Percentiles rank a stretch among this genome's conserved stretches.
These are phyloP conservation scores for Lachnellula occidentalis DNA, from an alignment of 2,329 filamentous ascomycete genomes.

Conservation along the genomic window DNA sequence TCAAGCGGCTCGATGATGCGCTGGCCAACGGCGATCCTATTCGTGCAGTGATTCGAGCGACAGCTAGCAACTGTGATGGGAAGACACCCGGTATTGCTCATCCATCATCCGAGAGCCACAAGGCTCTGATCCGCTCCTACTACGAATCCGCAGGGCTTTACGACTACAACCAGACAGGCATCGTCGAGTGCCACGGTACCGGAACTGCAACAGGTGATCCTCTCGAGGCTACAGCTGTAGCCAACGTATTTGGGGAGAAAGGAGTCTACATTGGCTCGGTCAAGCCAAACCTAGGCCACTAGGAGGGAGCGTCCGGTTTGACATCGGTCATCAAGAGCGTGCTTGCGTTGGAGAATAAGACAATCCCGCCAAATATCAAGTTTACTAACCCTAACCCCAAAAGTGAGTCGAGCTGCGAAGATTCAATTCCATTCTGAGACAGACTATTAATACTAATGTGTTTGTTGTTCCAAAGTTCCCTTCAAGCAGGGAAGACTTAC, in stretches of 20 bases:
- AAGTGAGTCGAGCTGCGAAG: too few relatives aligned
- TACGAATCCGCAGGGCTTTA: too few relatives aligned
- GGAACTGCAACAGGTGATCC: constrained; percentile 16
- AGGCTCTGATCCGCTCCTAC: too few relatives aligned
- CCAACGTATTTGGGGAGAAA: constrained; percentile 7
- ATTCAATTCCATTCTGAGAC: too few relatives aligned
- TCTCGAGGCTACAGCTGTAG: constrained; percentile 11
- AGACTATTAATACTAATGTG: too few relatives aligned
- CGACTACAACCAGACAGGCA: too few relatives aligned
- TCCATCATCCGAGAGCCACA: too few relatives aligned
- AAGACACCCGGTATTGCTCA: constrained; percentile 39
- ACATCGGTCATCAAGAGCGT: constrained; percentile 25
- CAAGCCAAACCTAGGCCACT: constrained; percentile 27
- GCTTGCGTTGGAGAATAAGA: constrained; percentile 17
- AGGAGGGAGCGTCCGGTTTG: constrained; percentile 20
- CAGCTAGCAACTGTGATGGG: constrained; percentile 46
- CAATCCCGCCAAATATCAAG: constrained; percentile 16
- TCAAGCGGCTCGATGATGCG: constrained; percentile 55
- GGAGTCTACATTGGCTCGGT: constrained; percentile 11
- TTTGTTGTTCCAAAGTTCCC: too few relatives aligned
- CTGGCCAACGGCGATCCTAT: constrained; percentile 53
- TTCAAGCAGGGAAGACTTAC: too few relatives aligned
- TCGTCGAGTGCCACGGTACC: constrained; percentile 17
- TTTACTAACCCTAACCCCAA: constrained; percentile 14
- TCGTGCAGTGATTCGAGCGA: constrained; percentile 49